Evolutionary conservation across 257 asterid species (phyloP).

Genomic region (Perilla frutescens): DNA sequence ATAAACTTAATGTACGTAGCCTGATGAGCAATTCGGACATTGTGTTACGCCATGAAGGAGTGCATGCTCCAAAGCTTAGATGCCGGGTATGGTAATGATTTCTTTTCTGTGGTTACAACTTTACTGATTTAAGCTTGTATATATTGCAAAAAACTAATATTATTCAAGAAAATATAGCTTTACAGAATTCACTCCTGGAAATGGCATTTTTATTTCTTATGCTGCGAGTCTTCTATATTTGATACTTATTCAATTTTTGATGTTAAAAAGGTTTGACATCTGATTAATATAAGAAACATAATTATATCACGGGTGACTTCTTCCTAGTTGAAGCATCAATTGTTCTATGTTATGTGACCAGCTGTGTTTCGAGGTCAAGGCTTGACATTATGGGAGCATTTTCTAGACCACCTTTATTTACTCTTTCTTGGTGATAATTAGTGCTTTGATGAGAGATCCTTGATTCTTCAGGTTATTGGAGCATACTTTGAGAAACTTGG

Average conservation of each 20-base stretch:
- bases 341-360: conserved; percentile 14
- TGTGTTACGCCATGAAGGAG: conserved; percentile 63
- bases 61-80: conserved; percentile 71
- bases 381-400: conserved; percentile 27
- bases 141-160: conserved; percentile 21
- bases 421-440: conserved; percentile 27
- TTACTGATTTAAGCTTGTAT: conserved; percentile 15
- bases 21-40: conserved; percentile 66
- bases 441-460: conserved; percentile 36
- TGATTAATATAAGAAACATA: conserved; percentile 1
- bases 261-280: conserved; percentile 9
- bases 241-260: conserved; percentile 1
- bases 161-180: conserved; percentile 28
- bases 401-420: conserved; percentile 24
- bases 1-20: conserved; percentile 46
- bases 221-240: conserved; percentile 3
- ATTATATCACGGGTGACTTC: conserved; percentile 16
- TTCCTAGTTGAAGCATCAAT: conserved; percentile 16
- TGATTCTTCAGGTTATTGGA: conserved; percentile 78
- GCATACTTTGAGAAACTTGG: conserved; percentile 95
- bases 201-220: conserved; percentile 19
- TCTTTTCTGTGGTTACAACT: conserved; percentile 25
- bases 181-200: conserved; percentile 25
- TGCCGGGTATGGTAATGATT: conserved; percentile 72
- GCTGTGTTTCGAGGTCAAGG: conserved; percentile 28